A percentile compares a stretch with the other conserved stretches of the same genome.
Evolutionary conservation across 371 early-diverging fungal species (phyloP).

Genomic region (Actinomortierella wolfii): DNA sequence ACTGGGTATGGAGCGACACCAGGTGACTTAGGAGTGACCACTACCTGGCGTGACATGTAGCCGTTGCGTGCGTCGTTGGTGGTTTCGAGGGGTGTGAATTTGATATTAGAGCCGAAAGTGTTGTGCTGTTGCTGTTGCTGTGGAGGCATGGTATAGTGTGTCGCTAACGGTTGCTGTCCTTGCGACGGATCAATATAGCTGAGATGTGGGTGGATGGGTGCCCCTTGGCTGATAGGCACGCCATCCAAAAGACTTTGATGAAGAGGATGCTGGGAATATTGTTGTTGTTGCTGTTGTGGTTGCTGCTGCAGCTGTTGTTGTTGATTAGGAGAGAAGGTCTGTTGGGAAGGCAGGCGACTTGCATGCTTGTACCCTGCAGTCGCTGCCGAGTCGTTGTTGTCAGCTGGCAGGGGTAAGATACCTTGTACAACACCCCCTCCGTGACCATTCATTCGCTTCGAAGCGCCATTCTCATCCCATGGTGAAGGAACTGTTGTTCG

Average conservation of each 20-base stretch:
- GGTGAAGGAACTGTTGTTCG: no score
- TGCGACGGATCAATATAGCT: not conserved
- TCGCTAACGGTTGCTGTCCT: slow-evolving; percentile 2
- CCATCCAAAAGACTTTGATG: not conserved
- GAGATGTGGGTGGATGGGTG: not conserved
- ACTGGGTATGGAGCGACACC: slow-evolving; percentile 3
- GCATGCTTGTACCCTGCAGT: no score
- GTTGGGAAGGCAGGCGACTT: no score
- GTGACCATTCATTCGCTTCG: slow-evolving; percentile 9
- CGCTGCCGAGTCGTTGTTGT: slow-evolving; percentile 4
- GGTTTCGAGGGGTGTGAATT: no score
- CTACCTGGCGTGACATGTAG: no score
- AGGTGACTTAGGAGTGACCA: not conserved
- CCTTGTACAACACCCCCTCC: slow-evolving; percentile 1
- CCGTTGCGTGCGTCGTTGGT: no score
- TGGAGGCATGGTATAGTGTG: not conserved
- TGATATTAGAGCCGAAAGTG: no score
- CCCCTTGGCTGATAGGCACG: no score
- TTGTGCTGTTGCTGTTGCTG: slow-evolving; percentile 3
- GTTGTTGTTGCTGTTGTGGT: not conserved
- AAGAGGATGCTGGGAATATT: slow-evolving; percentile 1
- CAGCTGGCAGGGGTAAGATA: not conserved
- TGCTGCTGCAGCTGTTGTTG: slow-evolving; percentile 6
- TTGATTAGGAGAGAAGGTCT: no score
- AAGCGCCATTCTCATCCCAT: no score